Base-by-base conservation (phyloP, 2,329 filamentous ascomycete genomes). In the Aspergillus tamarii region DNA sequence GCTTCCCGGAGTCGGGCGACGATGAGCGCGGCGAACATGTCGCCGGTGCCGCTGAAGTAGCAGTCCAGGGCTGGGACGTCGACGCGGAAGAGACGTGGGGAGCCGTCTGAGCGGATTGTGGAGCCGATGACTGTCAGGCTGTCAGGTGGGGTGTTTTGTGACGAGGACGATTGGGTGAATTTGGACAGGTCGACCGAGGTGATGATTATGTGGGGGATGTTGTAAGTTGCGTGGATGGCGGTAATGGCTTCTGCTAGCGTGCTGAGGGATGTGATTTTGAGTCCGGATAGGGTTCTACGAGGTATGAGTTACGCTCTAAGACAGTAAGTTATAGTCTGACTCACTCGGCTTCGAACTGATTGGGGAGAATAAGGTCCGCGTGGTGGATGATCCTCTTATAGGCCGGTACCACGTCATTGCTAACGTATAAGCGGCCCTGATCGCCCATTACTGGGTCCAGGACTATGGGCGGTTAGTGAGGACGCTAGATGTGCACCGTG, bases 391-490 rank as follows among this genome's bases (percentile, higher is more conserved):
- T 83, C 28, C 84, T 84, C 79, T 93, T 94, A 78, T 98, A 99
- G 16, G 91, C 93, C 0, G 94, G 94, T 19, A 98, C 91, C 4
- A 96, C 93, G 67, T 96, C 93, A 71, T 94, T 89, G 7, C 90
- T 91, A 9, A 99, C 94, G 74, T 99, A 99, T 14, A 99, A 84
- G 69, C 87, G 88, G 57, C 93, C 95, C 73, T 97, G 93, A 76
- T 99, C 95, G 34, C 95, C 95, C 95, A 99, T 99, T 55, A 99
- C 95, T 0, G 96, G 95, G 77, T 99, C 95, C 30, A 99, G 85
- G 3, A 97, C 92, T 88, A 66, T 46, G 39, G 30, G 23, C 10
- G 10, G 57, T 64, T 54, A 67, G 68, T n/a, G 14, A 30, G 32
- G 54, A 14, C 52, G 4, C 63, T 8, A 7, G 26, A 28, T 12